phyloP scores from a whole-genome alignment of 2,329 filamentous ascomycete genomes.

The Emmonsia crescens region DNA sequence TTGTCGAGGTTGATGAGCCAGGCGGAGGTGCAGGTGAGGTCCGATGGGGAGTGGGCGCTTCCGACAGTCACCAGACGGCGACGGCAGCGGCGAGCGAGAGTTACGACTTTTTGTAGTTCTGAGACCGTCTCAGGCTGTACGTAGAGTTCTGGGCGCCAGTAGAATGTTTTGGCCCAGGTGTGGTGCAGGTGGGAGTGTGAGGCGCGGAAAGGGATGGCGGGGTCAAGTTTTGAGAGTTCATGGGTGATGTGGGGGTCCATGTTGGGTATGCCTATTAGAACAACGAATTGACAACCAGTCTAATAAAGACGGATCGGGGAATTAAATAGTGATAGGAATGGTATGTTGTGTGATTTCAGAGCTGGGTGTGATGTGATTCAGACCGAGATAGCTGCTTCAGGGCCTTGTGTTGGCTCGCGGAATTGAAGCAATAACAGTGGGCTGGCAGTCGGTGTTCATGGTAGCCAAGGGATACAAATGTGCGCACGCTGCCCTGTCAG shows the following conservation, averaged over 20 bases:
- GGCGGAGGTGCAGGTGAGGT: slow-evolving; percentile 81
- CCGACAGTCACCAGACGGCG: slow-evolving; percentile 78
- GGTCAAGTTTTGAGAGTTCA: slow-evolving; percentile 50
- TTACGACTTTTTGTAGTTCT: slow-evolving; percentile 76
- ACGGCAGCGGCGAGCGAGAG: slow-evolving; percentile 67
- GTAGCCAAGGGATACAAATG: background rate
- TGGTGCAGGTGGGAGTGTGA: slow-evolving; percentile 62
- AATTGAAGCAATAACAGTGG: background rate
- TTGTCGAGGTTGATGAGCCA: slow-evolving; percentile 93
- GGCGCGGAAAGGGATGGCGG: slow-evolving; percentile 65
- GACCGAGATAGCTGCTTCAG: background rate
- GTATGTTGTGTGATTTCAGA: background rate
- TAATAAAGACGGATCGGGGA: background rate
- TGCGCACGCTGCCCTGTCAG: too few species aligned
- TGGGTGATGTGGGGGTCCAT: slow-evolving; percentile 18
- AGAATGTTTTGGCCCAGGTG: slow-evolving; percentile 92
- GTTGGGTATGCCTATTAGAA: background rate
- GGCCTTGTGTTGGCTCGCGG: background rate
- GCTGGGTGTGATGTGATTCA: background rate
- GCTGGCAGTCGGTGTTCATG: background rate
- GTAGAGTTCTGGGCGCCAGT: slow-evolving; percentile 80
- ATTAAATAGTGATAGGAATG: background rate
- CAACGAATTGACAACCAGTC: background rate
- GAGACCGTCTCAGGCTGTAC: slow-evolving; percentile 67
- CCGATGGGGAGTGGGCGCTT: slow-evolving; percentile 82